Base-by-base conservation (phyloP, 805 yeast species). In the Hanseniaspora hatyaiensis region DNA sequence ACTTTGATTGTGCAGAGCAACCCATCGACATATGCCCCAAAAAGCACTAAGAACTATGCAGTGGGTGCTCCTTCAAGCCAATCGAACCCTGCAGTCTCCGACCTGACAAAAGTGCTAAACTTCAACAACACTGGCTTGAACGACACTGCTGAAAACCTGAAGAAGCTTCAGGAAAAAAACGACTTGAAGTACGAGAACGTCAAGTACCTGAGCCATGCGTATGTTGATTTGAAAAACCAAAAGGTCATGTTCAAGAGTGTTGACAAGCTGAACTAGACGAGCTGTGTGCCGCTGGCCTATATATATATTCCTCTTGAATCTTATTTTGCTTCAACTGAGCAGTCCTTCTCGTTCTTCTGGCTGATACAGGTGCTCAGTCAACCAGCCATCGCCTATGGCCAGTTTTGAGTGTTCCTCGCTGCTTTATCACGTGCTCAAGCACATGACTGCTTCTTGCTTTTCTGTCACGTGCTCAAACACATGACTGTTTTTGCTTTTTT, bases 1-100 rank as follows among this genome's bases (percentile, higher is more conserved):
- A 53, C 58, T 8, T 26, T 63, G 8, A 49, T 62, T n/a, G 53
- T 63, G 1, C 67, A 63, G 51, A 60, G 56, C 40, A 48, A 48
- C 30, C 37, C 42, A 16, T 22, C 40, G 9, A 41, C 33, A 12
- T 36, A 38, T 39, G 24, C 32, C 43, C 38, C 52, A 46, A 40
- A 34, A 24, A 23, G 15, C 13, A 32, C 26, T 26, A 40, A 47
- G 34, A 40, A 52, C 11, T 23, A 34, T 12, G 23, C 34, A n/a
- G n/a, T n/a, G n/a, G n/a, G n/a, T n/a, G n/a, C n/a, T n/a, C n/a
- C n/a, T n/a, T n/a, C n/a, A n/a, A n/a, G n/a, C n/a, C n/a, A n/a
- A n/a, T n/a, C n/a, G n/a, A 40, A 46, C 11, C 18, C 40, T 8
- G 8, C 43, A 15, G 9, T 37, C 8, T 23, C 40, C 3, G 31